Evolutionary conservation across 2,329 filamentous ascomycete genomes (phyloP).

Genomic region (Hypoxylon sp.): DNA sequence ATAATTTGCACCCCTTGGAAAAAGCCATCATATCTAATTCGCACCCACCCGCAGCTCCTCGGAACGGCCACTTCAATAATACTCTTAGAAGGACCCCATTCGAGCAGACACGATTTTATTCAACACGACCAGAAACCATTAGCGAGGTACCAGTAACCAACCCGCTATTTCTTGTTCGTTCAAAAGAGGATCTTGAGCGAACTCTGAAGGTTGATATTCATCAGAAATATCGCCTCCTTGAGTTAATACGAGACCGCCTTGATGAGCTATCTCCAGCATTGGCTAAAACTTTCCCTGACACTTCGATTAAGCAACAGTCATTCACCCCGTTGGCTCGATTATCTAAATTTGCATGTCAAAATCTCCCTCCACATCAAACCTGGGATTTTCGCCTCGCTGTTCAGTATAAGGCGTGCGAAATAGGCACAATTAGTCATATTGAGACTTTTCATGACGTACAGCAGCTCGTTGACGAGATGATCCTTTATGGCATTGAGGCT

Average conservation of each 20-base stretch:
- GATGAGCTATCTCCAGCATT: slow-evolving; percentile 37
- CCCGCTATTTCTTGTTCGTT: slow-evolving; percentile 30
- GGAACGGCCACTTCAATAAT: slow-evolving; percentile 20
- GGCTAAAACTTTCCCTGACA: slow-evolving; percentile 11
- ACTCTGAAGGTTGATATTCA: slow-evolving; percentile 45
- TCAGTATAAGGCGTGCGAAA: slow-evolving; percentile 48
- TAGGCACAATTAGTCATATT: slow-evolving; percentile 32
- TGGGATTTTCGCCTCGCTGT: slow-evolving; percentile 56
- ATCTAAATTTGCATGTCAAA: slow-evolving; percentile 49
- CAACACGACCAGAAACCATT: slow-evolving; percentile 26
- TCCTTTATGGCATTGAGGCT: slow-evolving; percentile 57
- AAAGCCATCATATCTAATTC: slow-evolving; percentile 37
- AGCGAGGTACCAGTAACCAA: neutral
- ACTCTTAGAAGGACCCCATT: slow-evolving; percentile 30
- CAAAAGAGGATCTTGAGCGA: slow-evolving; percentile 36
- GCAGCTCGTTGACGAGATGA: slow-evolving; percentile 57
- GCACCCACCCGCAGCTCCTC: slow-evolving; percentile 24
- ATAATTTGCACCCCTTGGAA: slow-evolving; percentile 43
- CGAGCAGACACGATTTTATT: slow-evolving; percentile 47
- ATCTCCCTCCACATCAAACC: slow-evolving; percentile 52
- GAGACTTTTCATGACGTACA: slow-evolving; percentile 48
- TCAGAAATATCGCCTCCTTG: slow-evolving; percentile 50
- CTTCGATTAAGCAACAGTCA: slow-evolving; percentile 1
- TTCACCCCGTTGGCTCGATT: slow-evolving; percentile 46
- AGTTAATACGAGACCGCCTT: slow-evolving; percentile 48